phyloP scores from a whole-genome alignment of 257 asterid species.

The Mitragyna speciosa region DNA sequence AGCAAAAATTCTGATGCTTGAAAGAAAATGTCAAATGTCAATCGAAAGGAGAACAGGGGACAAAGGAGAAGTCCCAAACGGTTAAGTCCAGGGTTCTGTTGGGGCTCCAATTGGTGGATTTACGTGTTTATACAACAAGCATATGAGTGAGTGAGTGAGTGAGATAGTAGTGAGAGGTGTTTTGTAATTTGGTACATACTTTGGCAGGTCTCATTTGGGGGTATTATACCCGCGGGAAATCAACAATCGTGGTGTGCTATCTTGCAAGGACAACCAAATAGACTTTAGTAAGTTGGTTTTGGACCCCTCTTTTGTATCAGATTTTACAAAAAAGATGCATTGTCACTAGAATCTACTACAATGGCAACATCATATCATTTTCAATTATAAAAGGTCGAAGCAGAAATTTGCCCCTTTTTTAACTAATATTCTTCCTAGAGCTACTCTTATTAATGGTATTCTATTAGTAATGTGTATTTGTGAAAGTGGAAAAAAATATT shows the following conservation, averaged over 20 bases:
- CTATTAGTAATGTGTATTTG: too few species aligned
- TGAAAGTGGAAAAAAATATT: too few species aligned
- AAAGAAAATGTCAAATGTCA: neutral
- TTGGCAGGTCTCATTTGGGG: constrained; percentile 10
- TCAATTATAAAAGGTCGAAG: too few species aligned
- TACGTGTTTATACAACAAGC: neutral
- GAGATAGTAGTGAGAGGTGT: neutral
- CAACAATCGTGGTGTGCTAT: neutral
- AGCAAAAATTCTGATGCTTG: neutral
- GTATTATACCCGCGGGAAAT: neutral
- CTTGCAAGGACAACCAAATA: neutral
- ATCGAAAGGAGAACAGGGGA: neutral
- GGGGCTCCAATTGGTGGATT: constrained; percentile 5
- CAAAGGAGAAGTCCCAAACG: constrained; percentile 14
- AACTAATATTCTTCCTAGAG: too few species aligned
- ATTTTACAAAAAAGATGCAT: neutral
- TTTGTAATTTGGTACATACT: neutral
- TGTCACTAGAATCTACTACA: neutral
- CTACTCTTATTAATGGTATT: too few species aligned
- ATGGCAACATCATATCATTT: too few species aligned
- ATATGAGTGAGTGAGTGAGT: too few species aligned
- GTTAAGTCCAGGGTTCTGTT: constrained; percentile 7
- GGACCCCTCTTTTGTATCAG: neutral
- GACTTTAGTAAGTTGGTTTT: neutral
- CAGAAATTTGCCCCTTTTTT: too few species aligned